Evolutionary conservation across 305 asterid species (phyloP).

Genomic region (Fraxinus platypoda): DNA sequence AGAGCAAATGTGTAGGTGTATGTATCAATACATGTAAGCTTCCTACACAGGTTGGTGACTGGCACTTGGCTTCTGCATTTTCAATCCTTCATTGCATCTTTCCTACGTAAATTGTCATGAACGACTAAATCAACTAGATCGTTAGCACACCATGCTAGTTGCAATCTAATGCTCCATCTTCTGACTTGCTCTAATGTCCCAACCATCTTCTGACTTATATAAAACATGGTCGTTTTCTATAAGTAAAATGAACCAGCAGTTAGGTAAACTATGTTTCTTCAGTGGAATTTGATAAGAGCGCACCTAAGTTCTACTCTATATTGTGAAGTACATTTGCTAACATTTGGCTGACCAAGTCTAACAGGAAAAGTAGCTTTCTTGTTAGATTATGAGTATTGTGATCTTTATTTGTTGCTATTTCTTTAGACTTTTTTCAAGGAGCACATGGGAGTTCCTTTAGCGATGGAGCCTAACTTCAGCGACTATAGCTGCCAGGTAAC

Average conservation of each 20-base stretch:
- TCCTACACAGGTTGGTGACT: constrained; percentile 69
- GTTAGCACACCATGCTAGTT: not conserved
- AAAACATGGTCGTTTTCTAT: not conserved
- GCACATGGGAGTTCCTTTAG: constrained; percentile 72
- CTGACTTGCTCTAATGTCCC: not conserved
- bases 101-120: not conserved
- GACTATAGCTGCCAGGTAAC: constrained; percentile 86
- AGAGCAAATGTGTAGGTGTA: constrained; percentile 86
- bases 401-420: constrained; percentile 2
- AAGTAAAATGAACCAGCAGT: not conserved
- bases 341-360: not conserved
- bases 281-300: not conserved
- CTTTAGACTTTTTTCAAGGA: constrained; percentile 67
- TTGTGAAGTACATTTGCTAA: not conserved
- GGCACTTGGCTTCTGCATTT: not conserved
- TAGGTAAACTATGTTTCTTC: not conserved
- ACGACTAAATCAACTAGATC: not conserved
- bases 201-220: not conserved
- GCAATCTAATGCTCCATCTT: not conserved
- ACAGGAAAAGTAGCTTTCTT: not conserved
- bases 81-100: constrained; percentile 6
- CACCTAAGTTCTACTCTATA: not conserved
- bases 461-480: constrained; percentile 81
- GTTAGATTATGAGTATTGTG: not conserved
- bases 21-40: constrained; percentile 84